These are phyloP conservation scores for Fusarium domesticum DNA, from an alignment of 2,329 filamentous ascomycete species.

Conservation along the genomic window DNA sequence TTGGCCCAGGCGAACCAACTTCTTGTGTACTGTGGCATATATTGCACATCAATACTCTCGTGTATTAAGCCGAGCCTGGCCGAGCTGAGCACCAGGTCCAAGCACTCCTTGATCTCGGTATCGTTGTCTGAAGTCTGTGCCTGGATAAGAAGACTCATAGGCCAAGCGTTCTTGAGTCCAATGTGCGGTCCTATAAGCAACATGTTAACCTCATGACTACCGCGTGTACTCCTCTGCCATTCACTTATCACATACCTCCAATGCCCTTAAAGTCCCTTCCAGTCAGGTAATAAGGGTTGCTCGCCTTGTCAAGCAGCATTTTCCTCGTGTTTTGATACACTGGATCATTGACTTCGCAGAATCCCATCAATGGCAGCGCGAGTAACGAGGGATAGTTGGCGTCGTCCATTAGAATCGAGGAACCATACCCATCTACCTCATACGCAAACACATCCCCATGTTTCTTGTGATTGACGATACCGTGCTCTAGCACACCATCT, in stretches of 20 bases:
- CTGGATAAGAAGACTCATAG: slow-evolving; percentile 90
- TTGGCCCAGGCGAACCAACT: slow-evolving; percentile 99
- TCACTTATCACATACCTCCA: slow-evolving; percentile 59
- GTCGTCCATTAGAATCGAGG: slow-evolving; percentile 81
- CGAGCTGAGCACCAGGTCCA: slow-evolving; percentile 72
- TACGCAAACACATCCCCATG: slow-evolving; percentile 81
- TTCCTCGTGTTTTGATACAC: slow-evolving; percentile 85
- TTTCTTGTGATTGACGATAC: slow-evolving; percentile 70
- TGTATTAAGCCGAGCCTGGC: slow-evolving; percentile 80
- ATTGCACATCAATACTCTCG: slow-evolving; percentile 84
- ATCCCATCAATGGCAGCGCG: slow-evolving; percentile 75
- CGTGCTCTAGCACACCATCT: slow-evolving; percentile 79
- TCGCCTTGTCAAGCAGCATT: slow-evolving; percentile 67
- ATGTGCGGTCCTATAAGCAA: slow-evolving; percentile 57
- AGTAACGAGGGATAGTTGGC: slow-evolving; percentile 82
- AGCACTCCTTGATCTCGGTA: slow-evolving; percentile 70
- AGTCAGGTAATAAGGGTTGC: slow-evolving; percentile 85
- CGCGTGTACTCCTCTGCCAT: background rate
- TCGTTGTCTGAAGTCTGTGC: slow-evolving; percentile 85
- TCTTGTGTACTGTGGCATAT: slow-evolving; percentile 65
- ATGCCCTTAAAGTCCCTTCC: slow-evolving; percentile 81
- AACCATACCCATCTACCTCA: slow-evolving; percentile 85
- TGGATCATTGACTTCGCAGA: slow-evolving; percentile 60
- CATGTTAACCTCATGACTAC: slow-evolving; percentile 7
- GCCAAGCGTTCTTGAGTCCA: slow-evolving; percentile 89